Evolutionary conservation across 495 filamentous ascomycete genomes (phyloP).

Genomic region (Neurospora sp.): DNA sequence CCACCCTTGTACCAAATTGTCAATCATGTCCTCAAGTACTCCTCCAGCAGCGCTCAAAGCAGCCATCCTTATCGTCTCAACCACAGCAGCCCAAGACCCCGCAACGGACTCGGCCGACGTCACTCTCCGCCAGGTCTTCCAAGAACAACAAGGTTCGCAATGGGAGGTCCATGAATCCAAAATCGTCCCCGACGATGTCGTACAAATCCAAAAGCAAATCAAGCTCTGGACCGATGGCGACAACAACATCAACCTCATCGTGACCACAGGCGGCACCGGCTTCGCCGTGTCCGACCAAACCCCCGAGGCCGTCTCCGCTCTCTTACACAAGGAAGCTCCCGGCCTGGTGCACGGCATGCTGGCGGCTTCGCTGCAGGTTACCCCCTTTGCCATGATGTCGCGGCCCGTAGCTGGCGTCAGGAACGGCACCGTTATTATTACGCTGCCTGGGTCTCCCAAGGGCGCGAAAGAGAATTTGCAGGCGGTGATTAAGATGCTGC

Average conservation of each 20-base stretch:
- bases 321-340: conserved; percentile 80
- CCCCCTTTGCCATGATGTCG: conserved; percentile 97
- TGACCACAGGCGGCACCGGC: conserved; percentile 88
- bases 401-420: conserved; percentile 86
- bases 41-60: conserved; percentile 40
- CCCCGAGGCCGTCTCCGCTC: conserved; percentile 74
- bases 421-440: conserved; percentile 75
- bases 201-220: conserved; percentile 64
- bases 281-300: conserved; percentile 85
- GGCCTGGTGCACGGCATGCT: conserved; percentile 95
- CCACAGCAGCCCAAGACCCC: conserved; percentile 79
- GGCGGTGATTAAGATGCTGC: conserved; percentile 76
- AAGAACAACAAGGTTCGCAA: conserved; percentile 41
- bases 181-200: conserved; percentile 73
- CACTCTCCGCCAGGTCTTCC: conserved; percentile 57
- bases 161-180: conserved; percentile 60
- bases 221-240: conserved; percentile 47
- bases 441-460: conserved; percentile 90
- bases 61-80: conserved; percentile 81
- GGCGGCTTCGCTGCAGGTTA: conserved; percentile 69
- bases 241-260: conserved; percentile 56
- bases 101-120: conserved; percentile 62
- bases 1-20: background rate
- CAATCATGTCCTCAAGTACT: conserved; percentile 6
- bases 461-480: conserved; percentile 95